Base-by-base conservation (phyloP, 805 yeast species). In the Ogataea dorogensis region DNA sequence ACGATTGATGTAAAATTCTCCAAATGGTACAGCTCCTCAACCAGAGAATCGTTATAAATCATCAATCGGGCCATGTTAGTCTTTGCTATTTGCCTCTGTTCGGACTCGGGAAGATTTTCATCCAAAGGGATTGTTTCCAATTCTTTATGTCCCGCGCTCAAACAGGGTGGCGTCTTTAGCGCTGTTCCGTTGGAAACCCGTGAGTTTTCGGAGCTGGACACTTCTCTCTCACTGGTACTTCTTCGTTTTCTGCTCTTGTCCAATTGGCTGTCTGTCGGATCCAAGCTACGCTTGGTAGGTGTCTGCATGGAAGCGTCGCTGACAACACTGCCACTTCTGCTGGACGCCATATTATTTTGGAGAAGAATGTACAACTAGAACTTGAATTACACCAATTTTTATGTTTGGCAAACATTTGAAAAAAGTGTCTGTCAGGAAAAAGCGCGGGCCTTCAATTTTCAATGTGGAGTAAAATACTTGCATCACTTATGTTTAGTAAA, bases 1-100 rank as follows among this genome's bases (percentile, higher is more conserved):
- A 70, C 74, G 27, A 81, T 54, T 0, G 86, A 77, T 14, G 77
- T 75, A 52, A 71, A 82, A 46, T 79, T 75, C 38, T 68, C 62
- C 17, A 83, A 58, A 51, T 82, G 86, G 48, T 76, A 81, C 13
- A 82, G 59, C 51, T 83, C 88, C 43, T 77, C 75, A 0, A 75
- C 64, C 17, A 74, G 55, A 5, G 72, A 34, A 33, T 73, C 74
- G 53, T 74, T 75, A 24, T 68, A 60, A 11, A 70, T 57, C 23
- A 70, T 56, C 36, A 77, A 43, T 5, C 69, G 63, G 1, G 73
- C 71, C 39, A 77, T 46, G 28, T 56, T 58, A 16, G 65, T 23
- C 26, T 28, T 35, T 16, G 39, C 30, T 12, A 24, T 34, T 34
- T 34, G 38, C 38, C 38, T 34, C 12, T 34, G 32, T 28, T 34